Percentiles rank a stretch among this genome's conserved stretches.
These are phyloP conservation scores for Cladorrhinum sp. DNA, from an alignment of 2,329 filamentous ascomycete species.

Conservation along the genomic window DNA sequence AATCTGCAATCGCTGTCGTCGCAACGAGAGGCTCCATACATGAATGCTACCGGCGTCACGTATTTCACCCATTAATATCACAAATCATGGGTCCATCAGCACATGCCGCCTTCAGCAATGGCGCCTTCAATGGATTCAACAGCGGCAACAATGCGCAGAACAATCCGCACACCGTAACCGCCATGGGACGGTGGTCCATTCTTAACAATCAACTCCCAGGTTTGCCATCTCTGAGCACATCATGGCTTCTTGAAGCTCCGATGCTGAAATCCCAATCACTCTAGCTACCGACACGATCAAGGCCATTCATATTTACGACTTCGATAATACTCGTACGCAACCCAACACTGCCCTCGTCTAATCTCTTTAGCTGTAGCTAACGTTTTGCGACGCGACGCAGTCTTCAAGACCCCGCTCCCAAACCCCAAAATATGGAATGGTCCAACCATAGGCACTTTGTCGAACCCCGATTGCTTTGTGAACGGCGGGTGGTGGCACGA, in stretches of 20 bases:
- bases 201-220: slow-evolving; percentile 68
- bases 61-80: slow-evolving; percentile 18
- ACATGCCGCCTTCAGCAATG: slow-evolving; percentile 24
- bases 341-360: background rate
- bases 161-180: slow-evolving; percentile 61
- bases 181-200: slow-evolving; percentile 81
- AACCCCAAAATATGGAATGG: slow-evolving; percentile 85
- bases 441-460: slow-evolving; percentile 71
- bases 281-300: slow-evolving; percentile 66
- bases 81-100: slow-evolving; percentile 27
- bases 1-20: background rate
- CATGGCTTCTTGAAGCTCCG: background rate
- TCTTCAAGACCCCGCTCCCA: slow-evolving; percentile 88
- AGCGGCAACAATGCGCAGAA: slow-evolving; percentile 2
- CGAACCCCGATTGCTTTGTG: slow-evolving; percentile 70
- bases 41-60: slow-evolving; percentile 20
- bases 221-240: slow-evolving; percentile 31
- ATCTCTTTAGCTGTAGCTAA: slow-evolving; percentile 2
- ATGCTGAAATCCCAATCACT: slow-evolving; percentile 21
- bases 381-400: slow-evolving; percentile 40
- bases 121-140: slow-evolving; percentile 20
- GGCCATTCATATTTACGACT: slow-evolving; percentile 90
- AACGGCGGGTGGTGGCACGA: slow-evolving; percentile 99
- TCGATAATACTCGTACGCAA: slow-evolving; percentile 83
- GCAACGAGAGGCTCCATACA: slow-evolving; percentile 22